Evolutionary conservation across 2,329 filamentous ascomycete species (phyloP), one percentile per base, ranked within the genome.

Genomic region (Fusarium marasasianum): DNA sequence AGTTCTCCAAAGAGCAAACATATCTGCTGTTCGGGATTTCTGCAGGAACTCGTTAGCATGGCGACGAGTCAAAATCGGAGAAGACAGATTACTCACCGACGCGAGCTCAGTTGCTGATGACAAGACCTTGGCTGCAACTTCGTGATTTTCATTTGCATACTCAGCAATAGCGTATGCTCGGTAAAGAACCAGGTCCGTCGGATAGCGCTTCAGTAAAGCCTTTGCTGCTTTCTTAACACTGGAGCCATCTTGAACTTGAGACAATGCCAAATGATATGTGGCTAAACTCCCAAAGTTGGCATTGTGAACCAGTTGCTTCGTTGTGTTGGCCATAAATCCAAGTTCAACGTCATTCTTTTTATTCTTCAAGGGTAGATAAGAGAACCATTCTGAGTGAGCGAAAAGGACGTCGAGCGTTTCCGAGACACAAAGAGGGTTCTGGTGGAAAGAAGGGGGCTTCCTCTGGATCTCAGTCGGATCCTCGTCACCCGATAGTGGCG

Each of bases 151-250:
- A 37, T 87, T 87, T 3, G 85, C 84, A 73, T 83, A 86, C 81
- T 97, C 94, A 8, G 94, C 89, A 20, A 94, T 82, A 0, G 92
- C 94, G 78, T 96, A 97, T 1, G 91, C 90, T 74, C 94, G 93
- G 82, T 97, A 98, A 1, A 98, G 84, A 20, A 86, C 84, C 7
- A 93, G 80, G 75, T 90, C 92, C 2, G 89, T 86, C 0, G 91
- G 86, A 63, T 90, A 88, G 54, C 86, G 87, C 78, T 93, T 96
- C n/a, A 98, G 82, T 0, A 97, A 84, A 12, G 83, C 82, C 77
- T 94, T 97, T 1, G 94, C 93, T 12, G 87, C 85, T 79, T 94
- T 97, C 74, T 89, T 92, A 33, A 91, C 89, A 5, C 83, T 85
- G 2, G 81, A 78, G 1, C 87, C 84, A 48, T 91, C 87, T 63